Evolutionary conservation across 345 rosid species (phyloP), one percentile per base, ranked within the genome.

Genomic region (Lepidium aucheri): DNA sequence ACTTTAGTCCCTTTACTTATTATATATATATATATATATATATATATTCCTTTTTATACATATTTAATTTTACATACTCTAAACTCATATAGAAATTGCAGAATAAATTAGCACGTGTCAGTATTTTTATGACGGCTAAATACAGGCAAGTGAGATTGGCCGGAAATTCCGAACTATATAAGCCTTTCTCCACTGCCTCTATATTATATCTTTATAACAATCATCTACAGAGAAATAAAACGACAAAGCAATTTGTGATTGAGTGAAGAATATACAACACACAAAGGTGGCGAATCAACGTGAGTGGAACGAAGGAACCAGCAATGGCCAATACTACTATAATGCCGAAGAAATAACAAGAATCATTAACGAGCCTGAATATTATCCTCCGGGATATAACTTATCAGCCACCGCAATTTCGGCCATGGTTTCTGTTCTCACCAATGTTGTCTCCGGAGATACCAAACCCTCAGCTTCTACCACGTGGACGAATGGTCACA

Each of bases 291-390:
- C 53, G 12, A 53, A 18, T 44, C 62, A 53, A 7, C 36, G 33
- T 42, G 63, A 64, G 16, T 11, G 50, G 3, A 64, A 40, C 50
- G 45, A 15, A 14, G 61, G 9, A 34, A n/a, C 20, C 3, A 39
- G 62, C 60, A 54, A 28, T 18, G 34, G 11, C 5, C 28, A 66
- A 17, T 66, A 66, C 22, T 43, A 43, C 35, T 53, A 66, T 41
- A 43, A 66, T 35, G 53, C 61, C 8, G 70, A 66, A 3, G 70
- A 54, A 54, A 66, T 66, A 32, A 55, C 50, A 9, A 54, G 70
- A 34, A 53, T 54, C 16, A 53, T 66, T 2, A 54, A 66, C 53
- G 62, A 66, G 44, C 70, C 63, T 1, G 70, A 66, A n/a, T 42
- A 66, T 43, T 42, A 41, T 17, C 70, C 70, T 1, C 16, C 36